Evolutionary conservation across 1,284 basidiomycete species (phyloP), one percentile per base, ranked within the genome.

Genomic region (Phellopilus nigrolimitatus): DNA sequence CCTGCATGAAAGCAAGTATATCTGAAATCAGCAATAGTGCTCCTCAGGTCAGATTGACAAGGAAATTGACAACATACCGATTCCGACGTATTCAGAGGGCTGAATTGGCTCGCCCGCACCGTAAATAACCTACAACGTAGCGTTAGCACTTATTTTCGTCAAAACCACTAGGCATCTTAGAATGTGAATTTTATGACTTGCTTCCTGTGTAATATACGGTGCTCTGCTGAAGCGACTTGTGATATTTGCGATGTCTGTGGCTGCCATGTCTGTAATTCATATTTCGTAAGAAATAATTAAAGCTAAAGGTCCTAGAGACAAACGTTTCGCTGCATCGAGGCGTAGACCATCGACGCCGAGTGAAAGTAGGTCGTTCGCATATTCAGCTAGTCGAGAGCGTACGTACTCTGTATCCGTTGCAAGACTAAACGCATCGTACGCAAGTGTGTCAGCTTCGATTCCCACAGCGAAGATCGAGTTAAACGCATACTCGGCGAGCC

Each of bases 261-360:
- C 64, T 1, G 74, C 61, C 4, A 84, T 82, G 57, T 82, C 81
- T 84, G 57, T n/a, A 25, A 28, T 8, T 40, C n/a, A 44, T 0
- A 19, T 19, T n/a, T 19, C 24, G 17, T 51, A n/a, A 45, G 2
- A 8, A 13, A 37, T n/a, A 15, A 48, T 21, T 31, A 21, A 33
- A 22, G 13, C 31, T 12, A 24, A 31, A 25, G 7, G 53, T 28
- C 21, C 15, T n/a, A 36, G 51, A n/a, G 15, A 36, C 7, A 59
- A 68, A 84, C 82, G 74, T 66, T 85, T 86, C 0, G 82, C 74
- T 6, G 84, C 82, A 62, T 88, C 84, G 31, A 86, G 64, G 0
- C 83, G 73, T 34, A 87, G 66, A 0, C 84, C 84, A 59, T 81
- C 80, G 1, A 79, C 74, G 1, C 82, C 83, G 9, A 86, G 67